Evolutionary conservation across 306 rosid genomes (phyloP).

Genomic region (Citrullus amarus): DNA sequence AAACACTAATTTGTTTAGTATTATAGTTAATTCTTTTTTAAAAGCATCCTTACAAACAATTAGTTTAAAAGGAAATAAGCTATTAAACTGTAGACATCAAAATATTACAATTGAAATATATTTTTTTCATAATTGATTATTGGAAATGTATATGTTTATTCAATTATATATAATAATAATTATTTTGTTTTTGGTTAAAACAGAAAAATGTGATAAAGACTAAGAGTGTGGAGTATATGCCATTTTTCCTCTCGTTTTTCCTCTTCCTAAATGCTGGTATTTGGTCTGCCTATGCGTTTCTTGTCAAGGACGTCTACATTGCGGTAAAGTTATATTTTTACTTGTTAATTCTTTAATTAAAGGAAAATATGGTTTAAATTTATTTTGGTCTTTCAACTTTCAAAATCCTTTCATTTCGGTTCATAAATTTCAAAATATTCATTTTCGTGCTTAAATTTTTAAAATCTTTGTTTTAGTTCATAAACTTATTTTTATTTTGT

Average conservation of each 20-base stretch:
- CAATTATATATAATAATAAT: not conserved
- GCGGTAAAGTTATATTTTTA: slow-evolving; percentile 18
- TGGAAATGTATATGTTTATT: not conserved
- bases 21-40: no score
- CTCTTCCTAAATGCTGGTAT: slow-evolving; percentile 32
- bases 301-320: slow-evolving; percentile 31
- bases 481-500: no score
- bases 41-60: no score
- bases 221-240: slow-evolving; percentile 36
- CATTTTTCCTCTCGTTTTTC: slow-evolving; percentile 28
- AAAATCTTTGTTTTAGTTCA: no score
- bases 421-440: no score
- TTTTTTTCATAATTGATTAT: not conserved
- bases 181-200: not conserved
- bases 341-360: not conserved
- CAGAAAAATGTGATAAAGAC: slow-evolving; percentile 29
- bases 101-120: no score
- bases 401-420: no score
- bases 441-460: no score
- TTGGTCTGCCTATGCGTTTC: slow-evolving; percentile 29
- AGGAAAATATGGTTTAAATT: not conserved
- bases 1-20: no score
- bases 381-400: no score
- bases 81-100: no score
- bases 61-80: no score